Evolutionary conservation across 2,329 filamentous ascomycete species (phyloP).

Genomic region (Verticillium klebahnii): DNA sequence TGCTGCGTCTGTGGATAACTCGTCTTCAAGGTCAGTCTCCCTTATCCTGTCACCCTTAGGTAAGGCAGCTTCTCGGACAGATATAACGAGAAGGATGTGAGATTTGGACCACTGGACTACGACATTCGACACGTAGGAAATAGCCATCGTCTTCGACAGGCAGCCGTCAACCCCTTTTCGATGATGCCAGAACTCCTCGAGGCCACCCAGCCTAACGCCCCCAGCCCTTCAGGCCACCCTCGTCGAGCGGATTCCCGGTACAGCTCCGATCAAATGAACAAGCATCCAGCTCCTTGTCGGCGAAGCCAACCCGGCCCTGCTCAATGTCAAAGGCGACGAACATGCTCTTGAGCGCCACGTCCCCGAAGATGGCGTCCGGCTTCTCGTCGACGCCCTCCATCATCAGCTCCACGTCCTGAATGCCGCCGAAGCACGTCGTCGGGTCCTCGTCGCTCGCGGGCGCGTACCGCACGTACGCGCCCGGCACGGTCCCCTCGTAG

Average conservation of each 20-base stretch:
- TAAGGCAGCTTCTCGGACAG: no score
- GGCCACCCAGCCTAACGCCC: neutral
- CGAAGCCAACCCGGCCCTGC: conserved; percentile 32
- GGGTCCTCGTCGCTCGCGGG: conserved; percentile 36
- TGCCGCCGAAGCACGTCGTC: conserved; percentile 67
- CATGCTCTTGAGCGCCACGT: conserved; percentile 73
- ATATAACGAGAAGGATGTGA: no score
- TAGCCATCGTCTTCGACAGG: neutral
- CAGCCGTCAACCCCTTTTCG: neutral
- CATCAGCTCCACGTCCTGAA: conserved; percentile 52
- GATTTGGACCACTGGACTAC: no score
- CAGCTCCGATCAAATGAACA: neutral
- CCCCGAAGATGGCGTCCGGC: conserved; percentile 65
- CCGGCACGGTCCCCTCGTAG: conserved; percentile 44
- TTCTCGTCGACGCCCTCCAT: neutral
- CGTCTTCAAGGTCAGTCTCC: no score
- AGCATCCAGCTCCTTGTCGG: conserved; percentile 21
- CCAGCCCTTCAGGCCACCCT: neutral
- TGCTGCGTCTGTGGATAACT: no score
- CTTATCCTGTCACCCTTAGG: no score
- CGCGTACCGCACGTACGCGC: conserved; percentile 51
- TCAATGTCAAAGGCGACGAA: conserved; percentile 66
- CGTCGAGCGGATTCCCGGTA: neutral
- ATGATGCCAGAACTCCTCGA: no score
- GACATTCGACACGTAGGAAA: no score